Evolutionary conservation across 2,329 filamentous ascomycete species (phyloP), one percentile per base, ranked within the genome.

Genomic region (Trichoderma gracile): DNA sequence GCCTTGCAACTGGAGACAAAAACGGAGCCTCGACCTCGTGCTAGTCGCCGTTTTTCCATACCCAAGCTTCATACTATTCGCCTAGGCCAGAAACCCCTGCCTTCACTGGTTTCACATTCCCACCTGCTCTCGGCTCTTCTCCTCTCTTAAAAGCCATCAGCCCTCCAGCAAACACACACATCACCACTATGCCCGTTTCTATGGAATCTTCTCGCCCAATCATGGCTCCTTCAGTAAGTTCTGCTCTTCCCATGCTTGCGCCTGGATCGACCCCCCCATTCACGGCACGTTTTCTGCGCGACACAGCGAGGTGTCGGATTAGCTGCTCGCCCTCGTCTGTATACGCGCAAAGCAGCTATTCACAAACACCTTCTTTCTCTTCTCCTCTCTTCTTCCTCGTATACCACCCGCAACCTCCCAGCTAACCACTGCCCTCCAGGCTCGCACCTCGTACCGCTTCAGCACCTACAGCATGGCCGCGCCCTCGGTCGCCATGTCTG

Each of bases 181-280:
- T 53, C 62, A 40, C 33, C 62, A 52, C 33, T 63, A 87, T 87
- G 84, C 82, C 84, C 73, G 74, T 80, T 67, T 87, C 84, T n/a
- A 72, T 86, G 65, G 84, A 87, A 63, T 87, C 84, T 50, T 80
- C 83, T 61, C 83, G 84, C 73, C 84, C 84, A 71, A 87, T 87
- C 74, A 86, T 87, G 84, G 83, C 83, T 66, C 81, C 84, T 54
- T 86, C 84, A 72, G 84, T 87, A 84, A 63, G 84, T 84, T 84
- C 67, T 67, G 66, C 5, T 67, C 40, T 43, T n/a, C 40, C 40
- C 10, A 61, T 43, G 43, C 57, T 65, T 38, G 45, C 50, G 45
- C 42, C 21, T 10, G 38, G 33, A 25, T n/a, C 3, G 27, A 27
- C 8, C 8, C 49, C 15, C 40, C 25, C 17, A 52, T 33, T 23